A percentile compares a stretch with the other conserved stretches of the same genome.
Conservation (phyloP, 139 green algal genomes). For the Picochlorum sp. region DNA sequence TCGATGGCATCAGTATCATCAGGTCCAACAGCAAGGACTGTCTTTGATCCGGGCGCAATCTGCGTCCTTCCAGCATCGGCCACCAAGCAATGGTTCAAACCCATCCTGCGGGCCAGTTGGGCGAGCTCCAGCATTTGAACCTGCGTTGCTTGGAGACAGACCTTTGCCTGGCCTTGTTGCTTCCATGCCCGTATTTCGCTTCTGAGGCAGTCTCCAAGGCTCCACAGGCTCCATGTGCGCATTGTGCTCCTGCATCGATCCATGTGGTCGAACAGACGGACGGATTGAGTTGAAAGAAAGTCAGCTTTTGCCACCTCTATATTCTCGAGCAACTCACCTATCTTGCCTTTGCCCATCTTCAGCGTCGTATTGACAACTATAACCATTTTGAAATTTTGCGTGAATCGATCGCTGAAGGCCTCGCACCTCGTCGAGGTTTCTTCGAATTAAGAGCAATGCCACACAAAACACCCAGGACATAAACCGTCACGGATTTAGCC, state of each 20-base stretch:
- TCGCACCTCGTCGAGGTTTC: neutral
- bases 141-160: conserved; percentile 52
- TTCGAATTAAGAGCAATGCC: no score
- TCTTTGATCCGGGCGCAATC: conserved; percentile 66
- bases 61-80: conserved; percentile 76
- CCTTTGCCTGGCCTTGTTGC: conserved; percentile 63
- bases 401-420: neutral
- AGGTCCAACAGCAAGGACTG: conserved; percentile 74
- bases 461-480: no score
- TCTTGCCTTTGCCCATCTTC: conserved; percentile 72
- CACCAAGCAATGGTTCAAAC: conserved; percentile 25
- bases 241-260: conserved; percentile 59
- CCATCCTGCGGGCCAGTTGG: neutral
- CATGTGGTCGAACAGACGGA: neutral
- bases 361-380: conserved; percentile 47
- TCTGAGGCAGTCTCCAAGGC: conserved; percentile 35
- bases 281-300: no score
- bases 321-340: conserved; percentile 37
- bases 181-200: conserved; percentile 54
- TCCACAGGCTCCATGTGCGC: conserved; percentile 69
- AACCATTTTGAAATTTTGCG: conserved; percentile 31
- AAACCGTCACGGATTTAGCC: no score
- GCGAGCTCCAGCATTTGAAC: conserved; percentile 20
- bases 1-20: conserved; percentile 51
- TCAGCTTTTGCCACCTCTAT: neutral